These are phyloP conservation scores for Mycogone perniciosa DNA, from an alignment of 2,329 filamentous ascomycete species.

Conservation along the genomic window DNA sequence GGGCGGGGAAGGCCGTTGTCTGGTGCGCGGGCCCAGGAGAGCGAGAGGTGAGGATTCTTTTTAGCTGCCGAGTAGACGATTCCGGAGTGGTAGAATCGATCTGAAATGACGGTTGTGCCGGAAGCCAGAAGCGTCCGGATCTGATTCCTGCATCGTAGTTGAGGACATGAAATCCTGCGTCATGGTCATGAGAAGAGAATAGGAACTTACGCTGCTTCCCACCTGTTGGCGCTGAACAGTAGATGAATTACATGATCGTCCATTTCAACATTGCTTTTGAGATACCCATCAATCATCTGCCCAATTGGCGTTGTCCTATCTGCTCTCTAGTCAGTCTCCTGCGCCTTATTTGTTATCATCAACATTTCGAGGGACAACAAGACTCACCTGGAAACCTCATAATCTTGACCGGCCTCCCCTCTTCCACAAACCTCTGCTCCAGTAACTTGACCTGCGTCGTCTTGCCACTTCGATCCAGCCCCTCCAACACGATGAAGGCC, in stretches of 20 bases:
- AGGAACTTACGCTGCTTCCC: conserved; percentile 60
- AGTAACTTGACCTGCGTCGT: conserved; percentile 79
- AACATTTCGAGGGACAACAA: not conserved
- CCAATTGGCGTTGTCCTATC: conserved; percentile 81
- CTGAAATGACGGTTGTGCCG: conserved; percentile 74
- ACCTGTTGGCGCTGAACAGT: conserved; percentile 84
- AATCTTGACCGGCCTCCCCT: conserved; percentile 43
- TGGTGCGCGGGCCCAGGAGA: conserved; percentile 77
- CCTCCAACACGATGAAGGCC: conserved; percentile 77
- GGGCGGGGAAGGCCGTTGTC: conserved; percentile 83
- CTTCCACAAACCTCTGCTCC: conserved; percentile 45
- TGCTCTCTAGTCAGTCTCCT: conserved; percentile 26
- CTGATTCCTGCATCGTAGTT: conserved; percentile 32
- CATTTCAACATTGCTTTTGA: conserved; percentile 64
- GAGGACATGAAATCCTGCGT: no score
- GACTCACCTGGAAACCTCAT: conserved; percentile 53
- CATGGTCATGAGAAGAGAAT: not conserved
- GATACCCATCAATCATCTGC: conserved; percentile 77
- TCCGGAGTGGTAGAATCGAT: conserved; percentile 93
- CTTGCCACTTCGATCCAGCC: conserved; percentile 85
- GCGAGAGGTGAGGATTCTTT: conserved; percentile 58
- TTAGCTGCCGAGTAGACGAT: conserved; percentile 92
- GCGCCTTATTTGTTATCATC: not conserved
- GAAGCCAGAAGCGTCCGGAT: conserved; percentile 49
- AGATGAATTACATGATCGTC: conserved; percentile 88